A percentile compares a stretch with the other conserved stretches of the same genome.
Conservation (phyloP, 805 yeast species). For the Scheffersomyces spartinae region DNA sequence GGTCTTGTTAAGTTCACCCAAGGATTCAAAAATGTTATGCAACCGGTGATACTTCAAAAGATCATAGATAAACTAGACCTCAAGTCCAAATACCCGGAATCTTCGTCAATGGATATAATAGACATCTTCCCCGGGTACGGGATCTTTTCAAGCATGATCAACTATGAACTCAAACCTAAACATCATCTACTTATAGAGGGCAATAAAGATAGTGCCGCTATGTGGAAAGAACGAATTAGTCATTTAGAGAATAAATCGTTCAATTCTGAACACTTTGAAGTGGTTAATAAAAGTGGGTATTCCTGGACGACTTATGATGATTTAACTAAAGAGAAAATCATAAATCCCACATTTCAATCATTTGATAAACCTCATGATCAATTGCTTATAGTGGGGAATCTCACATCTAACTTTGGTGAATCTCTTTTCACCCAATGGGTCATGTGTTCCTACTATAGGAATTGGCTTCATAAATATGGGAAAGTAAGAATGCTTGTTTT, state of each 20-base stretch:
- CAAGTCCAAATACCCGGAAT: constrained; percentile 21
- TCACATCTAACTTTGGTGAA: constrained; percentile 46
- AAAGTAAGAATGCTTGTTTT: constrained; percentile 54
- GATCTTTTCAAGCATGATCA: constrained; percentile 49
- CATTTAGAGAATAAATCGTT: constrained; percentile 12
- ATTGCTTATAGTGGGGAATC: constrained; percentile 47
- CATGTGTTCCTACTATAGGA: constrained; percentile 51
- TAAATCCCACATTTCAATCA: constrained; percentile 17
- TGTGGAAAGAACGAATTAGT: constrained; percentile 18
- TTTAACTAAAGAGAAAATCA: constrained; percentile 32
- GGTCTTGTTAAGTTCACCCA: constrained; percentile 12
- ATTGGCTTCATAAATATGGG: constrained; percentile 66
- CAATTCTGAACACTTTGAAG: constrained; percentile 20
- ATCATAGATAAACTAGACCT: constrained; percentile 39
- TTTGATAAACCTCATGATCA: constrained; percentile 37
- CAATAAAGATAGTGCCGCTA: constrained; percentile 14
- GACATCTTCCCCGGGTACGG: constrained; percentile 55
- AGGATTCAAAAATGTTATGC: constrained; percentile 12
- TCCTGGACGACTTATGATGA: constrained; percentile 52
- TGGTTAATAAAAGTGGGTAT: constrained; percentile 41
- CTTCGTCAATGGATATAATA: constrained; percentile 34
- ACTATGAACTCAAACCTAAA: constrained; percentile 47
- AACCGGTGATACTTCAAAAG: constrained; percentile 15
- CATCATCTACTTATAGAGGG: constrained; percentile 56
- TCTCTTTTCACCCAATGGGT: constrained; percentile 67